A percentile compares a stretch with the other conserved stretches of the same genome.
phyloP scores from a whole-genome alignment of 768 basidiomycete species.

The Wakefieldia striispora region DNA sequence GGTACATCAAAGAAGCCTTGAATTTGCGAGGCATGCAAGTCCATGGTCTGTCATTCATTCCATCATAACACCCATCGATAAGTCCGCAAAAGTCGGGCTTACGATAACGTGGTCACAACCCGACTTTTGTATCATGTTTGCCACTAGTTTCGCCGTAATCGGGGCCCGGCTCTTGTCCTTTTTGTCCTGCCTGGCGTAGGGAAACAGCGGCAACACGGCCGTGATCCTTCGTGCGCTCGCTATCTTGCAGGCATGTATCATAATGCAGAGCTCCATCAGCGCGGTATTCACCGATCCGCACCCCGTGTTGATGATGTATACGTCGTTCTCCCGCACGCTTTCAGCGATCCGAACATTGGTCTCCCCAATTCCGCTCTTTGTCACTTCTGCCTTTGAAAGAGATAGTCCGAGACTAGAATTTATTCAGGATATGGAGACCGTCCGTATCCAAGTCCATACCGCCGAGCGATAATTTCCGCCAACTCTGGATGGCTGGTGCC shows the following conservation, averaged over 20 bases:
- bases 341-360: conserved; percentile 89
- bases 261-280: conserved; percentile 97
- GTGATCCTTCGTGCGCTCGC: conserved; percentile 98
- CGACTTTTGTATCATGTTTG: conserved; percentile 93
- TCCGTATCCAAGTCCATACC: conserved; percentile 46
- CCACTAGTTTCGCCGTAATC: conserved; percentile 96
- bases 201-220: conserved; percentile 96
- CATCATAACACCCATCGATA: conserved; percentile 3
- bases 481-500: conserved; percentile 96
- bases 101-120: conserved; percentile 98
- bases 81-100: conserved; percentile 33
- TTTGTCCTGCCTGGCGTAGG: conserved; percentile 97
- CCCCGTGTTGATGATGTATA: conserved; percentile 97
- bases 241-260: conserved; percentile 99
- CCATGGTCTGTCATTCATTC: conserved; percentile 74
- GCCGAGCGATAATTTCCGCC: conserved; percentile 88
- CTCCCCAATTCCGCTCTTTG: conserved; percentile 88
- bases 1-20: conserved; percentile 99
- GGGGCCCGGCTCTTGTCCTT: conserved; percentile 99
- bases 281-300: conserved; percentile 86
- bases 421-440: conserved; percentile 23
- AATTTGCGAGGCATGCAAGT: conserved; percentile 97
- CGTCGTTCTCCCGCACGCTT: conserved; percentile 96
- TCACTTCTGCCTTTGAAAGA: conserved; percentile 83
- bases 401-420: conserved; percentile 78